Conservation (phyloP, 345 rosid genomes). For the Raphanus raphanistrum region DNA sequence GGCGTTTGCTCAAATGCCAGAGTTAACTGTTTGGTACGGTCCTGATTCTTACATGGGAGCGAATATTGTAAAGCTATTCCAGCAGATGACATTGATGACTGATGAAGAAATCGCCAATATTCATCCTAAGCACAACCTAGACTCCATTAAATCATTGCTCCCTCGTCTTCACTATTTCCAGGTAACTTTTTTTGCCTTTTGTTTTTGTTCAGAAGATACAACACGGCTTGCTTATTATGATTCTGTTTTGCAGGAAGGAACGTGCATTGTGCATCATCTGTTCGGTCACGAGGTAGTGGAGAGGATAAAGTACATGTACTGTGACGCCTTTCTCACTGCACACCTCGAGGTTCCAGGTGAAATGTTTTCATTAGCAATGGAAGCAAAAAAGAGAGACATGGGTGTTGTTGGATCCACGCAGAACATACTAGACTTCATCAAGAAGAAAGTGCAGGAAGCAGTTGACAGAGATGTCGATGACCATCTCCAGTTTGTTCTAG, state of each 20-base stretch:
- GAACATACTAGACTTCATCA: slow-evolving; percentile 87
- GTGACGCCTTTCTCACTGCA: slow-evolving; percentile 91
- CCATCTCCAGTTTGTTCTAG: slow-evolving; percentile 86
- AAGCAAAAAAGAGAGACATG: slow-evolving; percentile 91
- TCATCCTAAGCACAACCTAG: slow-evolving; percentile 67
- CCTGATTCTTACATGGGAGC: slow-evolving; percentile 99
- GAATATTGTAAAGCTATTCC: slow-evolving; percentile 76
- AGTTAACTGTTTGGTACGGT: slow-evolving; percentile 80
- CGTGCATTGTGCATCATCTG: slow-evolving; percentile 91
- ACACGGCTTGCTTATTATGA: slow-evolving; percentile 1
- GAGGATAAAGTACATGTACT: slow-evolving; percentile 78
- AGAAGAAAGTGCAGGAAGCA: slow-evolving; percentile 76
- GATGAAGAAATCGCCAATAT: slow-evolving; percentile 80
- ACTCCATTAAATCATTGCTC: slow-evolving; percentile 66
- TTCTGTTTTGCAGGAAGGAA: slow-evolving; percentile 61
- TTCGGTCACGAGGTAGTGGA: slow-evolving; percentile 90
- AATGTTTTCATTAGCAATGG: slow-evolving; percentile 97
- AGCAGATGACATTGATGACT: slow-evolving; percentile 84
- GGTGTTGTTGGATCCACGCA: slow-evolving; percentile 94
- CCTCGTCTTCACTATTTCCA: slow-evolving; percentile 72
- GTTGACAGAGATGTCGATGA: slow-evolving; percentile 72
- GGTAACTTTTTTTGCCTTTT: slow-evolving; percentile 45
- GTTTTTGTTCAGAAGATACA: background rate
- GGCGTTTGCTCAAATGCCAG: slow-evolving; percentile 88
- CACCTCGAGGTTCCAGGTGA: slow-evolving; percentile 98